These are phyloP conservation scores for Casuarina equisetifolia DNA, from an alignment of 306 rosid genomes.

Conservation along the genomic window DNA sequence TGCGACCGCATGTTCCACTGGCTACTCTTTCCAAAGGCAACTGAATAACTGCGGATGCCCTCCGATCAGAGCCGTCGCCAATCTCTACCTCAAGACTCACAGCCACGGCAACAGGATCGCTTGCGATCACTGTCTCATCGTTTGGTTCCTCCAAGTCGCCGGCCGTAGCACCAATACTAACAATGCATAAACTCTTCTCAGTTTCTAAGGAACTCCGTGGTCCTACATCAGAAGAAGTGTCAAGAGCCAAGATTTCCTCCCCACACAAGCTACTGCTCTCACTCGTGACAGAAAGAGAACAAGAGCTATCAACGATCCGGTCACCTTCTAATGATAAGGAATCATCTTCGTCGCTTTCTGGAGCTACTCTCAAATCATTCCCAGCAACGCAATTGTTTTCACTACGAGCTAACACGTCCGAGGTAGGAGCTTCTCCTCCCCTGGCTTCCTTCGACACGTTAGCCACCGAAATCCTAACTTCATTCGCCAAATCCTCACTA, in stretches of 20 bases:
- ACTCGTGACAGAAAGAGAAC: constrained; percentile 69
- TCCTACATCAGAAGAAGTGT: constrained; percentile 49
- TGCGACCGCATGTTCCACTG: constrained; percentile 50
- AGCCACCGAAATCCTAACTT: constrained; percentile 31
- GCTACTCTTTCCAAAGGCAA: constrained; percentile 51
- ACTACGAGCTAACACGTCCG: constrained; percentile 52
- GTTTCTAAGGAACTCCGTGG: constrained; percentile 43
- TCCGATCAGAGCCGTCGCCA: constrained; percentile 38
- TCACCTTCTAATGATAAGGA: constrained; percentile 68
- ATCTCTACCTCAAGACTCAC: constrained; percentile 54
- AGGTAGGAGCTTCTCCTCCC: constrained; percentile 31
- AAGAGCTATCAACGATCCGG: constrained; percentile 59
- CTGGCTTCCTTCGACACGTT: constrained; percentile 38
- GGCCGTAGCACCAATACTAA: constrained; percentile 40
- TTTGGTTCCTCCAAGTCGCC: constrained; percentile 31
- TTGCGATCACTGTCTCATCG: constrained; percentile 37
- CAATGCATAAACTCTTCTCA: constrained; percentile 39
- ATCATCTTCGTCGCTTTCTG: constrained; percentile 74
- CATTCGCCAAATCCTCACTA: constrained; percentile 50
- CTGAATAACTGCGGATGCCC: constrained; percentile 41
- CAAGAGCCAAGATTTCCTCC: constrained; percentile 59
- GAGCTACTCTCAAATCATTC: constrained; percentile 36
- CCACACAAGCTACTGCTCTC: constrained; percentile 73
- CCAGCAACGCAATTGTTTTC: constrained; percentile 36
- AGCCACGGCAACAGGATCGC: constrained; percentile 42